Conservation (phyloP, 2,329 filamentous ascomycete species). For the Macroventuria anomochaeta region DNA sequence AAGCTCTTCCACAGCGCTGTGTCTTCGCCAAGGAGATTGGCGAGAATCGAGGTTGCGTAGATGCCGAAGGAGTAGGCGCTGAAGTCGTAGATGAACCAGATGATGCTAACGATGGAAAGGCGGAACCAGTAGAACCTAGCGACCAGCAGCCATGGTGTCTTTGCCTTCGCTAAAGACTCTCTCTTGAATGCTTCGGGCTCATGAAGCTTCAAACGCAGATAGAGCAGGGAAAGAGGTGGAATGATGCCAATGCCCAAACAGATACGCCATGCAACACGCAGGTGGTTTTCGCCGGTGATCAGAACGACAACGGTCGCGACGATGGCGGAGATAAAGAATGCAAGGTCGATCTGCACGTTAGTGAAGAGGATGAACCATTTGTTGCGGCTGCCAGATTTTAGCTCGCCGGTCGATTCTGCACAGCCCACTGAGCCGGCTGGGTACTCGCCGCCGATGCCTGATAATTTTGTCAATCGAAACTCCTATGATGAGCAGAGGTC, state of each 20-base stretch:
- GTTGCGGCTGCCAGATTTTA: slow-evolving; percentile 82
- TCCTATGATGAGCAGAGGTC: background rate
- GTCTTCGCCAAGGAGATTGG: slow-evolving; percentile 64
- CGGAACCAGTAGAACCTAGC: slow-evolving; percentile 63
- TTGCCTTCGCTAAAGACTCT: slow-evolving; percentile 55
- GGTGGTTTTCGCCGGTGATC: slow-evolving; percentile 62
- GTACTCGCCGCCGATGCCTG: slow-evolving; percentile 79
- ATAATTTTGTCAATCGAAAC: background rate
- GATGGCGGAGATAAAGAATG: slow-evolving; percentile 81
- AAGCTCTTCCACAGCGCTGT: slow-evolving; percentile 77
- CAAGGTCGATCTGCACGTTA: slow-evolving; percentile 84
- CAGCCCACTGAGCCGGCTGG: slow-evolving; percentile 83
- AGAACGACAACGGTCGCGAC: slow-evolving; percentile 72
- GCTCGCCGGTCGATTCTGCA: slow-evolving; percentile 82
- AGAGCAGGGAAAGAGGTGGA: slow-evolving; percentile 62
- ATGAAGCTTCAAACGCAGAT: slow-evolving; percentile 63
- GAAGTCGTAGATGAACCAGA: slow-evolving; percentile 70
- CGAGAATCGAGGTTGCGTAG: slow-evolving; percentile 78
- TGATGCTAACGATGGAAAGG: slow-evolving; percentile 60
- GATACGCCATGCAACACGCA: slow-evolving; percentile 80
- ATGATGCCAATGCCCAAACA: slow-evolving; percentile 65
- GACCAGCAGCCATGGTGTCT: slow-evolving; percentile 52
- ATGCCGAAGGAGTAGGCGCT: slow-evolving; percentile 84
- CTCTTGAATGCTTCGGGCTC: slow-evolving; percentile 61
- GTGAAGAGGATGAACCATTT: slow-evolving; percentile 84